These are phyloP conservation scores for Macrolepiota dolichaula DNA, from an alignment of 768 basidiomycete species.

Conservation along the genomic window DNA sequence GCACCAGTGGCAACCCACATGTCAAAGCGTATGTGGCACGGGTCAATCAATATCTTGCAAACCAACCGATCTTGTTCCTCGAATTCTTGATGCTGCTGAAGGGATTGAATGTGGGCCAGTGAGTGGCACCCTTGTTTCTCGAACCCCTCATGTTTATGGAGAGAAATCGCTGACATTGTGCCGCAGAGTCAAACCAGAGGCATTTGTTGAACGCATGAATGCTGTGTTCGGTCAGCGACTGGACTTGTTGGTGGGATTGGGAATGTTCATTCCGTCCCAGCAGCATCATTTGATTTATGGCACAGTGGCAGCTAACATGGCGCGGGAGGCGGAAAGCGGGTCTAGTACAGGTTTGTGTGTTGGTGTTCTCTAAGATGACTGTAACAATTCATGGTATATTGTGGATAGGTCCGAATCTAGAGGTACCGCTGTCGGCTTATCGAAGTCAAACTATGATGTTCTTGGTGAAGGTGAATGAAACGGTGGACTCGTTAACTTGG, in stretches of 20 bases:
- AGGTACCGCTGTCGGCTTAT: background rate
- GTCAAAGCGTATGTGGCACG: background rate
- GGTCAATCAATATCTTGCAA: background rate
- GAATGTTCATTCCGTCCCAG: background rate
- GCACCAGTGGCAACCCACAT: background rate
- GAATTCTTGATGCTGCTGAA: background rate
- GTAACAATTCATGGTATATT: no score
- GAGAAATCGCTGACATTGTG: background rate
- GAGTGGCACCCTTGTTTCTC: background rate
- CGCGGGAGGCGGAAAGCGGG: background rate
- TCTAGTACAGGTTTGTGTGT: background rate
- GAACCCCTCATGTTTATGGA: background rate
- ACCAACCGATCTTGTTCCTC: background rate
- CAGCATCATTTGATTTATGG: background rate
- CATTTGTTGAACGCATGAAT: background rate
- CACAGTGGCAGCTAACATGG: background rate
- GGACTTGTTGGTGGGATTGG: background rate
- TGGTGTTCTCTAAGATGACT: background rate
- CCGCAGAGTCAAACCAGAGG: background rate
- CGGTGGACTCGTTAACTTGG: background rate
- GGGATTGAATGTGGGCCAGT: background rate
- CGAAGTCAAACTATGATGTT: background rate
- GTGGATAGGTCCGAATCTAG: no score
- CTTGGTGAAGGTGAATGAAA: background rate
- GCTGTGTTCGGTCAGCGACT: background rate